Evolutionary conservation across 2,329 filamentous ascomycete genomes (phyloP), one percentile per base, ranked within the genome.

Genomic region (Ceratocystis cacaofunesta): DNA sequence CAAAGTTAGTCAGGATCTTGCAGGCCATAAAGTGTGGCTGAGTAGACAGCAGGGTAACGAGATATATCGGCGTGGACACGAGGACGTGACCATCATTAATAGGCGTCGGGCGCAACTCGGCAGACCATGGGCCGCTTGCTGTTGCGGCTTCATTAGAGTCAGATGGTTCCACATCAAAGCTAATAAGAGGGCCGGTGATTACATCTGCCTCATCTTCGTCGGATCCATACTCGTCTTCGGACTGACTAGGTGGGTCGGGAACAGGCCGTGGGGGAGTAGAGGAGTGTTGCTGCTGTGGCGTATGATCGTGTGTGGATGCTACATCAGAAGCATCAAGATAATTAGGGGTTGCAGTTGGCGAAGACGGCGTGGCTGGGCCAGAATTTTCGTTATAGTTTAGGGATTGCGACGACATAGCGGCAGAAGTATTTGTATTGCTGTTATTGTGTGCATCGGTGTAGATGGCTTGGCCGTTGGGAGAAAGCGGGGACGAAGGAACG

Each of bases 111-210:
- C 82, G 78, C 19, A 85, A 72, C 70, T 85, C 82, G 12, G 82
- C 82, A 3, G 80, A 82, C 82, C 82, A 85, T 1, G 81, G 71
- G 3, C 66, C 66, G 1, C 60, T 58, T 15, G 80, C 82, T 1
- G 78, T 74, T 1, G 79, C 78, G 2, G 77, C 76, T 61, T 82
- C 79, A 2, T 75, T 77, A 0, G 80, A 75, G 60, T 84, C 82
- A 2, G 78, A 79, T 0, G 82, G 79, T 68, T 85, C 82, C 32
- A 85, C 81, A 65, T 85, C 82, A 65, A 85, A 84, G 68, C 80
- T 84, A 63, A 85, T 84, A 4, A 85, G 73, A 0, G 82, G 83
- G 1, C 81, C 78, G 65, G 78, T 82, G 28, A 84, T 74, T 61
- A 79, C 76, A 61, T 82, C 82, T 15, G 79, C 75, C 17, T 82